Evolutionary conservation across 768 basidiomycete genomes (phyloP), one percentile per base, ranked within the genome.

Genomic region (Tricholoma hemisulphureum): DNA sequence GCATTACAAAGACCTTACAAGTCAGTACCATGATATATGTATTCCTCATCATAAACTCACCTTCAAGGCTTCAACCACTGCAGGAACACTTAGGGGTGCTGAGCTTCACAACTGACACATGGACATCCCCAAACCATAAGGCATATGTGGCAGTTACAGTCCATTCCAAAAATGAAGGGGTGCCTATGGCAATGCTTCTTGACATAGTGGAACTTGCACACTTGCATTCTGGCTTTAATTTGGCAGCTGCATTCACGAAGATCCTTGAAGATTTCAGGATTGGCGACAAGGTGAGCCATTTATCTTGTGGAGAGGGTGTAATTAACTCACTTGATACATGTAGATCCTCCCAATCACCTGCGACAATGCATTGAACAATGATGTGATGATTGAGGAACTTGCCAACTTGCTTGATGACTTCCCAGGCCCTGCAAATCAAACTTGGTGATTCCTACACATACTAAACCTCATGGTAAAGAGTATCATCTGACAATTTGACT

Each of bases 351-450:
- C 63, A 10, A 51, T 77, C 21, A 73, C 67, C 11, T 67, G 63
- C 43, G 70, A 77, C 56, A 77, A 77, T 57, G 72, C 73, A 7
- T 58, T 64, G 0, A 55, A 58, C 14, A 77, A 78, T 52, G 66
- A 74, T 54, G 60, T 34, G 0, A 76, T 80, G 75, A 61, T 71
- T 1, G 50, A 56, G 0, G 39, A 64, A n/a, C 69, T 77, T 13
- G 55, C 21, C 1, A 23, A 64, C 0, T 28, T 0, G n/a, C n/a
- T n/a, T n/a, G n/a, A n/a, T n/a, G n/a, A n/a, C n/a, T n/a, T n/a
- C n/a, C n/a, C n/a, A n/a, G n/a, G n/a, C n/a, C n/a, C n/a, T n/a
- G 52, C 46, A 0, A 67, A 61, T 18, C 70, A 64, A 14, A 65
- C 61, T 0, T 48, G 61, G 0, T 79, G 77, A 61, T 77, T 79